phyloP scores from a whole-genome alignment of 139 green algal species.

The Chlorella sp. region DNA sequence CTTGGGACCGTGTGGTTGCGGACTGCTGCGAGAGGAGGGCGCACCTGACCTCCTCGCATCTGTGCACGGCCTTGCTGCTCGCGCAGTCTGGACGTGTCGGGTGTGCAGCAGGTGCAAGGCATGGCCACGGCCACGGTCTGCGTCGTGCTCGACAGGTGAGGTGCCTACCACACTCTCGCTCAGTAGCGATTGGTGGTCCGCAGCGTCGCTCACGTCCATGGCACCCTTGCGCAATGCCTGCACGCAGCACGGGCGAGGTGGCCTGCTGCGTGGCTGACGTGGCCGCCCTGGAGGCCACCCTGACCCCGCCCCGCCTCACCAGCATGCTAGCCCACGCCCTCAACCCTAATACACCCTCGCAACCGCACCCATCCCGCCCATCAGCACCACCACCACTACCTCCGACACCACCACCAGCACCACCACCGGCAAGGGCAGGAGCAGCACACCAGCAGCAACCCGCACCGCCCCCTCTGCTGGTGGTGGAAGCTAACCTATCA shows the following conservation, averaged over 20 bases:
- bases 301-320: constrained; percentile 28
- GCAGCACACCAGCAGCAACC: not conserved
- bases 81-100: not conserved
- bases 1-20: no score
- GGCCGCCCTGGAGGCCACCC: constrained; percentile 26
- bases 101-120: constrained; percentile 12
- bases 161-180: no score
- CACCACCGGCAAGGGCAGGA: not conserved
- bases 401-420: not conserved
- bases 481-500: constrained; percentile 55
- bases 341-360: not conserved
- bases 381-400: not conserved
- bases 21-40: no score
- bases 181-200: no score
- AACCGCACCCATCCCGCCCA: not conserved
- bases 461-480: constrained; percentile 24
- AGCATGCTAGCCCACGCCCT: constrained; percentile 1
- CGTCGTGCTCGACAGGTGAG: constrained; percentile 12
- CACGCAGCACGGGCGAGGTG: constrained; percentile 45
- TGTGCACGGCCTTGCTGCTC: not conserved
- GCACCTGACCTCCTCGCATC: not conserved
- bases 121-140: constrained; percentile 15
- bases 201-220: no score
- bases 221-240: not conserved
- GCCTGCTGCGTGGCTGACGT: constrained; percentile 59